Percentiles rank a stretch among this genome's conserved stretches.
Evolutionary conservation across 371 early-diverging fungal genomes (phyloP).

Genomic region (Circinella umbellata): DNA sequence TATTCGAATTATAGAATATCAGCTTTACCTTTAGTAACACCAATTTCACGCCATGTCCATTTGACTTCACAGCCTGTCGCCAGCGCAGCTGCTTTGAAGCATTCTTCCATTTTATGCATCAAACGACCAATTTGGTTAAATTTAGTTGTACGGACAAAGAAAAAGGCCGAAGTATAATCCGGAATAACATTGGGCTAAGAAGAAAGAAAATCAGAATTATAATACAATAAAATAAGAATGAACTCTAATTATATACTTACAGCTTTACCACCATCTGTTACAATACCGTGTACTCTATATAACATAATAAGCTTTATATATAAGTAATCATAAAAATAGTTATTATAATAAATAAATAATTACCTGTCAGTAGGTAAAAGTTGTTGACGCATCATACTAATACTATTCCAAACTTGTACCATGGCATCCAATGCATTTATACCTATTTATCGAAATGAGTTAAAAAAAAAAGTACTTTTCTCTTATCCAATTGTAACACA

Average conservation of each 20-base stretch:
- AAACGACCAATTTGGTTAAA: conserved; percentile 52
- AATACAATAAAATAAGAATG: not conserved
- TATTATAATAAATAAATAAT: too few relatives aligned
- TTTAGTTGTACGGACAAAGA: conserved; percentile 65
- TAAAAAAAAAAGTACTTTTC: not conserved
- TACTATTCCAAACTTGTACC: conserved; percentile 54
- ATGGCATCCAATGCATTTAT: conserved; percentile 76
- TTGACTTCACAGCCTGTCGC: conserved; percentile 78
- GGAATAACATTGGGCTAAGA: conserved; percentile 62
- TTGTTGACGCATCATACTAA: conserved; percentile 73
- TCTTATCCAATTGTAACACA: not conserved
- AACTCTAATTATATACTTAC: conserved; percentile 47
- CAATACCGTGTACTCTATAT: conserved; percentile 71
- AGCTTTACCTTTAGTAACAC: conserved; percentile 39
- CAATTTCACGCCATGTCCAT: conserved; percentile 58
- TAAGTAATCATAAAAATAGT: too few relatives aligned
- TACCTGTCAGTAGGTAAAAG: conserved; percentile 52
- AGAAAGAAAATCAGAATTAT: conserved; percentile 21
- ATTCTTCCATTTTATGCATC: conserved; percentile 52
- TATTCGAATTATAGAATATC: too few relatives aligned
- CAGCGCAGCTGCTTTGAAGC: conserved; percentile 71
- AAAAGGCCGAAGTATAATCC: conserved; percentile 62
- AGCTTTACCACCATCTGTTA: conserved; percentile 54
- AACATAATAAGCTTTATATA: not conserved
- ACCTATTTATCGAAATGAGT: conserved; percentile 7